Evolutionary conservation across 345 rosid genomes (phyloP).

Genomic region (Populus nigra): DNA sequence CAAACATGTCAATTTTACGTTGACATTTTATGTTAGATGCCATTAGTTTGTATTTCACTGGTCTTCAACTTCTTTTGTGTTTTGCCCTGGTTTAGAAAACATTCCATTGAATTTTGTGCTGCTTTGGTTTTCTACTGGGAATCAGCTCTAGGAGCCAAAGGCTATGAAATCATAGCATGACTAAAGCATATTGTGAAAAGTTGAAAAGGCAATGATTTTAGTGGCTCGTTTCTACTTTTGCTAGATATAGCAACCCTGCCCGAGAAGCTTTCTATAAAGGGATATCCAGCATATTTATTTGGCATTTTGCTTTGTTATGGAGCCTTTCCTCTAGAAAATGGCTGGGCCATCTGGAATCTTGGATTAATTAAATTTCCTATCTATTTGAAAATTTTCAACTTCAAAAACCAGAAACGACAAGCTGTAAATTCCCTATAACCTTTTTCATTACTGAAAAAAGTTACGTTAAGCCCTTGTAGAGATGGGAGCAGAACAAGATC

Average conservation of each 20-base stretch:
- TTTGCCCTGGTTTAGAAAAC: background rate
- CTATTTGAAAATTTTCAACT: background rate
- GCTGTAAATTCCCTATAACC: background rate
- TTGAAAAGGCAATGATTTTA: background rate
- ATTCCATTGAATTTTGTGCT: background rate
- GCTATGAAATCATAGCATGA: background rate
- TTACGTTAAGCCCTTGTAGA: background rate
- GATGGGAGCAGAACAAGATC: background rate
- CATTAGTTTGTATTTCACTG: background rate
- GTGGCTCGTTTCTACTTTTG: background rate
- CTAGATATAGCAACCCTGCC: slow-evolving; percentile 4
- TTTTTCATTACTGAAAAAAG: background rate
- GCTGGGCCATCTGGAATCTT: background rate
- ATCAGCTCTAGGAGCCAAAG: background rate
- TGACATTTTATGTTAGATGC: background rate
- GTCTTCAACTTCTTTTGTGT: background rate
- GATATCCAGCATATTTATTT: background rate
- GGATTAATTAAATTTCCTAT: background rate
- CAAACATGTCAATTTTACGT: background rate
- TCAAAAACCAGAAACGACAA: background rate
- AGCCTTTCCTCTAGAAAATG: background rate
- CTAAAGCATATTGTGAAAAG: background rate
- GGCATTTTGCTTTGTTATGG: background rate
- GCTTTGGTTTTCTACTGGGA: slow-evolving; percentile 2
- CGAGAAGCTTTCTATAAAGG: slow-evolving; percentile 4